Evolutionary conservation across 495 filamentous ascomycete species (phyloP).

Genomic region (Penicillium salamii): DNA sequence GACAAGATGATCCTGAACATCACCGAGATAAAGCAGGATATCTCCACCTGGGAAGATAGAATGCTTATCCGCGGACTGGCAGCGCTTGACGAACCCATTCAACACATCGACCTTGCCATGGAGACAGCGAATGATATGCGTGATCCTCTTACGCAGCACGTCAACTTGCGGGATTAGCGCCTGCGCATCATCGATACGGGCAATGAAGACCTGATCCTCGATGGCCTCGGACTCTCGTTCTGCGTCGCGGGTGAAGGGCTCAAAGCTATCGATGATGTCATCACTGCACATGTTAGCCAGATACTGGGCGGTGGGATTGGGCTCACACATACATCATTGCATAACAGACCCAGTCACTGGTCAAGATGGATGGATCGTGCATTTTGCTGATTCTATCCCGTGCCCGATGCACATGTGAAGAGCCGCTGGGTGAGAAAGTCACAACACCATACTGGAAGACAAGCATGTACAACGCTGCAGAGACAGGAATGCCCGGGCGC

Average conservation of each 20-base stretch:
- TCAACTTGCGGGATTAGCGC: constrained; percentile 78
- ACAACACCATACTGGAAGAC: constrained; percentile 90
- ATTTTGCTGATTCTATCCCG: constrained; percentile 78
- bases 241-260: constrained; percentile 71
- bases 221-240: constrained; percentile 82
- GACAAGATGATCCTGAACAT: constrained; percentile 97
- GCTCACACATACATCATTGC: constrained; percentile 72
- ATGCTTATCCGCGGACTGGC: constrained; percentile 75
- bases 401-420: constrained; percentile 73
- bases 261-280: constrained; percentile 91
- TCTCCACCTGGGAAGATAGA: constrained; percentile 83
- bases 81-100: constrained; percentile 92
- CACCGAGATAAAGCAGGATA: constrained; percentile 85
- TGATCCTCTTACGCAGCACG: constrained; percentile 82
- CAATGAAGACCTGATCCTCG: constrained; percentile 87
- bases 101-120: constrained; percentile 94
- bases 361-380: constrained; percentile 79
- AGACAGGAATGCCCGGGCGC: constrained; percentile 56
- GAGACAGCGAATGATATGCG: constrained; percentile 80
- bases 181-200: constrained; percentile 77
- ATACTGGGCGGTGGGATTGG: constrained; percentile 1
- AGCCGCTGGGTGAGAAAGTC: constrained; percentile 80
- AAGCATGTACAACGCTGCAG: constrained; percentile 85
- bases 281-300: constrained; percentile 50
- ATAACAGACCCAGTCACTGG: constrained; percentile 96